Evolutionary conservation across 2,329 filamentous ascomycete species (phyloP), one percentile per base, ranked within the genome.

Genomic region (Akanthomyces dipterigenus): DNA sequence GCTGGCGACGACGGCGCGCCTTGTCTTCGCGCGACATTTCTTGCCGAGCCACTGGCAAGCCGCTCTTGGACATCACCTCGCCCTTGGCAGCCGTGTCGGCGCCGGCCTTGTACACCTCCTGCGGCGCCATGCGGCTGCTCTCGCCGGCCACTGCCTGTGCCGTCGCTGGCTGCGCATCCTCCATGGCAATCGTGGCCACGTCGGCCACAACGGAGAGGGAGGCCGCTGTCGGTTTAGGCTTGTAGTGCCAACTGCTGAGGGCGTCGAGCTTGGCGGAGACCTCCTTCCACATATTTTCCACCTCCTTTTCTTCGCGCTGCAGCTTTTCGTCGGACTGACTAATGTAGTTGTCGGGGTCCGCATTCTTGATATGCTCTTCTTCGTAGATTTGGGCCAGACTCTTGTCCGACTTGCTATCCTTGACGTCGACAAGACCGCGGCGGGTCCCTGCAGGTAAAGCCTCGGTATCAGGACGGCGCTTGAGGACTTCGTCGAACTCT

Each of bases 171-270:
- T 96, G 89, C 1, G 92, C 93, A 71, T 99, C 95, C 78, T 99
- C 95, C 89, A 98, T 96, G 66, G 85, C 83, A 65, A 98, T 88
- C 3, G 90, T 91, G n/a, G 93, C 91, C 4, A 95, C 90, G 75
- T 98, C 93, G 28, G 91, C 84, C 38, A 97, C 88, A 60, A 97
- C 89, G 48, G 90, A 93, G 64, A 99, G 84, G 50, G 85, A 85
- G n/a, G 91, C 86, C 56, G 88, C 88, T 2, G 88, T 83, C 12
- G 90, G 88, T 77, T 93, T 96, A 59, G 95, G 95, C 75, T 91
- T 93, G 83, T 96, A 97, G 77, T 97, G 90, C 88, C 91, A 96
- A 72, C 90, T 96, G 75, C 88, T 93, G 65, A 99, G 85, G 28
- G 90, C 86, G 75, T 99, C 95, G 60, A 99, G 86, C 64, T 91